Evolutionary conservation across 495 filamentous ascomycete species (phyloP), one percentile per base, ranked within the genome.

Genomic region (Aspergillus indologenus): DNA sequence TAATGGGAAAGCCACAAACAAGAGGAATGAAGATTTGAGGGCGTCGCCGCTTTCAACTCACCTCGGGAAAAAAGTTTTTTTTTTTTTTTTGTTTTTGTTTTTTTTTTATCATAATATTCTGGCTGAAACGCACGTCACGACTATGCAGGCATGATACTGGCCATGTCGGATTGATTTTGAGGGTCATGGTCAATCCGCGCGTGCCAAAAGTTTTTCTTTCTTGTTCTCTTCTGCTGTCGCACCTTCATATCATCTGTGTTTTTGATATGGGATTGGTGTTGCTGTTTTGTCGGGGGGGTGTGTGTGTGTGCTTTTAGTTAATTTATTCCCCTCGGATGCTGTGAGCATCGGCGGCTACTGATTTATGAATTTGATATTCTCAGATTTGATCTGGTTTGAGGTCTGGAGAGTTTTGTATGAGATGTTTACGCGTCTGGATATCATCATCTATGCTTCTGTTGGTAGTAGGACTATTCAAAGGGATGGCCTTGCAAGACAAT

Each of bases 101-200:
- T 9, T 2, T 40, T 14, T 40, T 40, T 9, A 9, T 29, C 26
- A 58, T 58, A 48, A 48, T 34, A 15, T 46, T 21, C 50, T 62
- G 51, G 55, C 45, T 63, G 61, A 60, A 57, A 64, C 61, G 61
- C 57, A 59, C 54, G 61, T 57, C 55, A 64, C 62, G 62, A 63
- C 34, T 58, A 58, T 58, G 57, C 57, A 59, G 43, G 19, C 49
- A 58, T 54, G 45, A 64, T 56, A 46, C 56, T 45, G 53, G 48
- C 15, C 52, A 56, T 51, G 48, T 51, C 24, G 48, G 48, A 31
- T 51, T 51, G 48, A 29, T 40, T 2, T 40, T 2, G 34, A 40
- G 5, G 12, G 5, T 40, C 34, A 40, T 18, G 48, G 23, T 29
- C 48, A 51, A 51, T 51, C 59, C 54, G 34, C 34, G 12, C 34